These are phyloP conservation scores for Singerocomus inundabilis DNA, from an alignment of 1,284 basidiomycete genomes.

Conservation along the genomic window DNA sequence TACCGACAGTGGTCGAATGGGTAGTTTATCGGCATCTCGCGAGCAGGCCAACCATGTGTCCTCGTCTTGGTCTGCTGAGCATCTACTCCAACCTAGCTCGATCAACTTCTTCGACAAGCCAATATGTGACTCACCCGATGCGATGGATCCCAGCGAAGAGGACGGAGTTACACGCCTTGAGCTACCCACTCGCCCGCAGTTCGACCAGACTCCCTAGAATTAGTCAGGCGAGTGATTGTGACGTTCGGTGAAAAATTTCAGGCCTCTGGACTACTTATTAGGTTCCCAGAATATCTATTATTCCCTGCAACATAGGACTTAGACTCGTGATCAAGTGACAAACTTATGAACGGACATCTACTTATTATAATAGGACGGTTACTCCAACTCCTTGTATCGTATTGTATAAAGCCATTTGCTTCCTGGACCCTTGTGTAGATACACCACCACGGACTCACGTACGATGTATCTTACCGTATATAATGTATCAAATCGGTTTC, in stretches of 20 bases:
- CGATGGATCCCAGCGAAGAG: slow-evolving; percentile 6
- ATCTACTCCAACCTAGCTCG: slow-evolving; percentile 2
- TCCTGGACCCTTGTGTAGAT: slow-evolving; percentile 5
- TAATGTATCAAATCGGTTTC: not conserved
- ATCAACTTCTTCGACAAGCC: slow-evolving; percentile 12
- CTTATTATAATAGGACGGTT: slow-evolving; percentile 6
- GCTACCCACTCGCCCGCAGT: not conserved
- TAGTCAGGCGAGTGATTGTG: not conserved
- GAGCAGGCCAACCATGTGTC: not conserved
- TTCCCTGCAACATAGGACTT: slow-evolving; percentile 1
- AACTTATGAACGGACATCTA: not conserved
- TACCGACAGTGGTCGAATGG: not conserved
- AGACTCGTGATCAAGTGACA: not conserved
- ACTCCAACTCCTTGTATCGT: slow-evolving; percentile 1
- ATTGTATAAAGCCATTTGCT: not conserved
- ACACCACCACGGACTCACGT: slow-evolving; percentile 8
- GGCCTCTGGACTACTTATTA: not conserved
- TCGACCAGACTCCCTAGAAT: not conserved
- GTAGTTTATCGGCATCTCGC: not conserved
- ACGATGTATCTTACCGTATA: slow-evolving; percentile 3
- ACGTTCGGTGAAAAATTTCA: not conserved
- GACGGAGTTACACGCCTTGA: not conserved
- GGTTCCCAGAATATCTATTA: not conserved
- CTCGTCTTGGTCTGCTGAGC: not conserved
- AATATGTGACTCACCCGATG: slow-evolving; percentile 26